Evolutionary conservation across 2,329 filamentous ascomycete genomes (phyloP).

Genomic region (Epichloe glyceriae): DNA sequence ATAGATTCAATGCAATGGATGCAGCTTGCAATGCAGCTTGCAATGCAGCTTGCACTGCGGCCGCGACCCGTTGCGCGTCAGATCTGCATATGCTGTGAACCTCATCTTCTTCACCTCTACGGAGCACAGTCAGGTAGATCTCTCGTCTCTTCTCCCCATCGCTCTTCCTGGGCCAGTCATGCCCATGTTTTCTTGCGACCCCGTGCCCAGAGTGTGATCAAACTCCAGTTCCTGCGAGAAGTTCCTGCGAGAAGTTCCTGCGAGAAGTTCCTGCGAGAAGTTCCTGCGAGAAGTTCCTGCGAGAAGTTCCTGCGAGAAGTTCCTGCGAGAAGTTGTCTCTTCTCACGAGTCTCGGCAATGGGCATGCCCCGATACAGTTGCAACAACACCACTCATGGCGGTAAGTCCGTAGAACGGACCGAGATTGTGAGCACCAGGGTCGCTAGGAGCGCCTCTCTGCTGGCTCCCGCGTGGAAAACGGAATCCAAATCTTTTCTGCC

Average conservation of each 20-base stretch:
- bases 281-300: no score
- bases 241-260: no score
- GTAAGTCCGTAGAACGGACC: neutral
- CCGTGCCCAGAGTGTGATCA: neutral
- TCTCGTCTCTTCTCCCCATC: neutral
- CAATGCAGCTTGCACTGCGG: no score
- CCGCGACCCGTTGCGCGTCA: no score
- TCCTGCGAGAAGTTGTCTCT: neutral
- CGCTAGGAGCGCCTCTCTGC: neutral
- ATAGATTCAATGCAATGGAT: no score
- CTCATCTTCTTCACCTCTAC: neutral
- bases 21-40: no score
- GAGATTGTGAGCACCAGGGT: neutral
- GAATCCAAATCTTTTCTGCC: neutral
- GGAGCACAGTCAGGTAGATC: no score
- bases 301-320: no score
- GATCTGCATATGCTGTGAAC: no score
- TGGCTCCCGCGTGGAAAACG: neutral
- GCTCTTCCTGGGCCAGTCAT: neutral
- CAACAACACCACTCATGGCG: neutral
- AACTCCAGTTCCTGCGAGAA: neutral
- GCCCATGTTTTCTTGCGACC: neutral
- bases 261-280: no score
- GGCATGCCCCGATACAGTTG: neutral
- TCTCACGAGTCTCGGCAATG: neutral